phyloP scores from a whole-genome alignment of 1,139 yeast genomes.

The Pneumocystis sp. region DNA sequence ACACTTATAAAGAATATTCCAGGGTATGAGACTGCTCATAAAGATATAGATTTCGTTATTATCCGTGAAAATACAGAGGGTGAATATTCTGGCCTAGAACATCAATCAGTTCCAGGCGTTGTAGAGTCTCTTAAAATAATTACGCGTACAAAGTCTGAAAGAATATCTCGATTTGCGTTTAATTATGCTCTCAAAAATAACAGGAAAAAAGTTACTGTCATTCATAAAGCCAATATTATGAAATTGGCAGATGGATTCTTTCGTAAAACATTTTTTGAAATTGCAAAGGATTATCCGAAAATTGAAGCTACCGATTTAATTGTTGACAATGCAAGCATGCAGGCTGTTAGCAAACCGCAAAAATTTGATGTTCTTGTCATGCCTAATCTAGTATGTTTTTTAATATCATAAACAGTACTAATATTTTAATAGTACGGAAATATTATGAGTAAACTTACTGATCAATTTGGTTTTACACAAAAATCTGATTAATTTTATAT shows the following conservation, averaged over 20 bases:
- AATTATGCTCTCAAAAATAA: conserved; percentile 88
- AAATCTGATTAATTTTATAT: conserved; percentile 21
- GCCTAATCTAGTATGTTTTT: conserved; percentile 40
- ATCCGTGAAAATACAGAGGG: conserved; percentile 98
- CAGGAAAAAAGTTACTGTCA: conserved; percentile 87
- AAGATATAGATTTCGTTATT: conserved; percentile 79
- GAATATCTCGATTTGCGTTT: conserved; percentile 93
- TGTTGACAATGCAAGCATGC: conserved; percentile 98
- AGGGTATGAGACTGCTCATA: conserved; percentile 80
- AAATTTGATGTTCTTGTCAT: conserved; percentile 96
- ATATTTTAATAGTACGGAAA: conserved; percentile 61
- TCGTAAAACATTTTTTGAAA: conserved; percentile 82
- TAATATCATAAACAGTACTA: not conserved
- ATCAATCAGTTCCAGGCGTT: conserved; percentile 93
- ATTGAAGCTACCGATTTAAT: conserved; percentile 79
- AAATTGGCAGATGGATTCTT: conserved; percentile 96
- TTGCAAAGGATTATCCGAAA: conserved; percentile 68
- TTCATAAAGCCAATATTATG: conserved; percentile 98
- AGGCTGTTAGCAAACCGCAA: conserved; percentile 95
- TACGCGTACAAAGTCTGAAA: conserved; percentile 88
- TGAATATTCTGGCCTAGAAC: conserved; percentile 97
- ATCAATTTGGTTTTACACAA: not conserved
- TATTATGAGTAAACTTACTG: conserved; percentile 27
- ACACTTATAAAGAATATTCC: conserved; percentile 88
- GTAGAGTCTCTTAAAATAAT: conserved; percentile 92